phyloP scores from a whole-genome alignment of 1,284 basidiomycete genomes.

The Malassezia japonica region DNA sequence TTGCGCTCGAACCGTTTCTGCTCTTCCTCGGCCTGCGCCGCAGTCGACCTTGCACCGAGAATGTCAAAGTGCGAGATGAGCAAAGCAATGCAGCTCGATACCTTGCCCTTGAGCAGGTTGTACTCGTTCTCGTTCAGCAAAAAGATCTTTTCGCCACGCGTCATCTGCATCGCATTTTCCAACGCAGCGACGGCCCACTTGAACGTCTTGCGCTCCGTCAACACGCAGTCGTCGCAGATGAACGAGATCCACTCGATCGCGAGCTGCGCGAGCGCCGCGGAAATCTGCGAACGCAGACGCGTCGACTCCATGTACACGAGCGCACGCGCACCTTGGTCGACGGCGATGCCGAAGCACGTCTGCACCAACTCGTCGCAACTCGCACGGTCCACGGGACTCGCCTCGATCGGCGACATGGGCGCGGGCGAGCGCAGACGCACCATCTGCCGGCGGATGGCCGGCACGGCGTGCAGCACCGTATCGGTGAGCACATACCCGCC shows the following conservation, averaged over 20 bases:
- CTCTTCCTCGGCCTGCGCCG: slow-evolving; percentile 40
- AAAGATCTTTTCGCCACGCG: slow-evolving; percentile 72
- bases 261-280: slow-evolving; percentile 34
- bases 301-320: slow-evolving; percentile 43
- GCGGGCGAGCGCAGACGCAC: slow-evolving; percentile 16
- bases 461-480: slow-evolving; percentile 67
- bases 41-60: slow-evolving; percentile 48
- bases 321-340: slow-evolving; percentile 56
- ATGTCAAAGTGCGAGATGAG: slow-evolving; percentile 97
- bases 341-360: slow-evolving; percentile 94
- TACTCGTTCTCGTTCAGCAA: slow-evolving; percentile 71
- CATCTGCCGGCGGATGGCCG: slow-evolving; percentile 27
- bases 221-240: slow-evolving; percentile 95
- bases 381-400: slow-evolving; percentile 14
- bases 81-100: slow-evolving; percentile 90
- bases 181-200: slow-evolving; percentile 95
- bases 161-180: slow-evolving; percentile 83
- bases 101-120: slow-evolving; percentile 75
- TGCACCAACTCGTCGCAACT: slow-evolving; percentile 64
- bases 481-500: slow-evolving; percentile 83
- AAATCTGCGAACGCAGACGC: slow-evolving; percentile 35
- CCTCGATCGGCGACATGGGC: neutral
- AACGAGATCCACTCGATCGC: slow-evolving; percentile 75
- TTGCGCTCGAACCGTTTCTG: slow-evolving; percentile 37
- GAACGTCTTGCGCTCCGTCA: slow-evolving; percentile 91